Evolutionary conservation across 2,329 filamentous ascomycete species (phyloP), one percentile per base, ranked within the genome.

Genomic region (Lecanicillium sp.): DNA sequence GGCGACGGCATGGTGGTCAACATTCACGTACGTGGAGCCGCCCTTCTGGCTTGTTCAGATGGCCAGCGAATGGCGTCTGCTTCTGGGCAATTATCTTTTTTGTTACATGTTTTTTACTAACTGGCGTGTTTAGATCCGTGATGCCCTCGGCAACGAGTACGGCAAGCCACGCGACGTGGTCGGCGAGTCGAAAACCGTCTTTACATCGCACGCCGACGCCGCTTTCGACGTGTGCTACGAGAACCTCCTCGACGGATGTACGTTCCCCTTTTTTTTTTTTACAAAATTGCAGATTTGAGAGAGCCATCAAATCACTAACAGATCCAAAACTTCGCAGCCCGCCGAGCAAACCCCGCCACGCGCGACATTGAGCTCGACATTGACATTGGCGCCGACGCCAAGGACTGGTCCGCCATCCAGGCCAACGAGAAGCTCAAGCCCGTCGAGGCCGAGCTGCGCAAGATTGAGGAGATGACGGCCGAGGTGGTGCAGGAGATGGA

Each of bases 151-250:
- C 58, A 98, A 98, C 67, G 88, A 97, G 64, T 96, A 97, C 65
- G 88, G 86, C 58, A 79, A 80, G 45, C 87, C 92, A 38, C 90
- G 84, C 66, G 89, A 98, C 57, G 79, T 97, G 44, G 84, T 81
- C 13, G 92, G 92, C 62, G 89, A 96, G 69, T 84, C 86, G 62
- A 80, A 90, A 59, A 89, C 88, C 60, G 87, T 90, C 36, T 98
- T 98, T 62, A 97, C 90, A 34, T 87, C 89, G 28, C 85, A 92
- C 60, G 81, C 82, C 37, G 89, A 97, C 64, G 85, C 87, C 25
- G 85, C 87, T 9, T 96, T 98, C 57, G 90, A 97, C 56, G 87
- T 98, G 37, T 98, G 90, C 74, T 94, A 96, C 59, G 86, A 94
- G 64, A 97, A 96, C 64, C 63, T 81, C 54, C 71, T 88, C 46